These are phyloP conservation scores for Lithohypha guttulata DNA, from an alignment of 2,329 filamentous ascomycete species.

Conservation along the genomic window DNA sequence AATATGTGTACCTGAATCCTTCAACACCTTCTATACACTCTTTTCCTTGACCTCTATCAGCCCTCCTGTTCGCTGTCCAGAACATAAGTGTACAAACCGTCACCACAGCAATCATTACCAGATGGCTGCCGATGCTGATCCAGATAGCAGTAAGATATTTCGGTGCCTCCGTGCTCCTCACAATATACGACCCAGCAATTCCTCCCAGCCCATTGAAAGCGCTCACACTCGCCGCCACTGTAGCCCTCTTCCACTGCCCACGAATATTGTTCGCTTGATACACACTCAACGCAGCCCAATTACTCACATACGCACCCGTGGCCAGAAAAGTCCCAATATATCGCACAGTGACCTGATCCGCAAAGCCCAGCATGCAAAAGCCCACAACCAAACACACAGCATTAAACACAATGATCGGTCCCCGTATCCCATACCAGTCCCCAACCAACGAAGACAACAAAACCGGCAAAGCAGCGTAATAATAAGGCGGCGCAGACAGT, in stretches of 20 bases:
- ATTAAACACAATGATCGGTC: constrained; percentile 56
- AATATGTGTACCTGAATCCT: constrained; percentile 21
- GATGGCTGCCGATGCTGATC: constrained; percentile 48
- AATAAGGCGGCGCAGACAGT: constrained; percentile 57
- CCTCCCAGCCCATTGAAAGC: constrained; percentile 54
- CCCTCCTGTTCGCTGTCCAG: constrained; percentile 18
- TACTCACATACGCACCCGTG: constrained; percentile 57
- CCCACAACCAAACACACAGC: constrained; percentile 50
- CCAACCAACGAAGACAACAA: constrained; percentile 52
- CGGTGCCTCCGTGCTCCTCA: constrained; percentile 50
- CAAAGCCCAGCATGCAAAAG: constrained; percentile 56
- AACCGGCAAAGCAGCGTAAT: constrained; percentile 55
- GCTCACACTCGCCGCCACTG: constrained; percentile 49
- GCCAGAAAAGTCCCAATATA: constrained; percentile 56
- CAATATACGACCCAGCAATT: constrained; percentile 56
- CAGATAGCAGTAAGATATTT: constrained; percentile 55
- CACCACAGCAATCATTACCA: constrained; percentile 21
- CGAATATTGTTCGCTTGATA: constrained; percentile 54
- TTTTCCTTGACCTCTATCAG: constrained; percentile 9
- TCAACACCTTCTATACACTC: constrained; percentile 17
- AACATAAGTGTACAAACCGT: constrained; percentile 17
- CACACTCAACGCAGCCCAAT: constrained; percentile 56
- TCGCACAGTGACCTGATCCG: constrained; percentile 46
- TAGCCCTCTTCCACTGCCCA: constrained; percentile 55
- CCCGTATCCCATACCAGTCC: constrained; percentile 50